These are phyloP conservation scores for Pyrus pyrifolia DNA, from an alignment of 306 rosid genomes.

Conservation along the genomic window DNA sequence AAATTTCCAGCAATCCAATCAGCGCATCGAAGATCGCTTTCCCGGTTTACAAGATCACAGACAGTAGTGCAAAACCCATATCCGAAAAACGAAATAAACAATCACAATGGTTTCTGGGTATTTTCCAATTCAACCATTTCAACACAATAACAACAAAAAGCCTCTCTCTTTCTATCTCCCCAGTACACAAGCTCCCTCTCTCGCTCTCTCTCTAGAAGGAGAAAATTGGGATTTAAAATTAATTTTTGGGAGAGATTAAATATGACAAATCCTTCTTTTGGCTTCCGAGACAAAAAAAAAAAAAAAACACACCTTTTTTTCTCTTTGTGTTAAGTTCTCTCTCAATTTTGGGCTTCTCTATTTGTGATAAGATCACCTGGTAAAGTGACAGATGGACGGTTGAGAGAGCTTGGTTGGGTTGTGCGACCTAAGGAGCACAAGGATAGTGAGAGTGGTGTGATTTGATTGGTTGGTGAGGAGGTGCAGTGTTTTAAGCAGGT, in stretches of 20 bases:
- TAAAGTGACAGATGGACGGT: constrained; percentile 7
- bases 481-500: background rate
- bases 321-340: constrained; percentile 12
- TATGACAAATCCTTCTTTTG: constrained; percentile 47
- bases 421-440: background rate
- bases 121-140: constrained; percentile 65
- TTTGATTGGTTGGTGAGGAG: constrained; percentile 29
- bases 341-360: constrained; percentile 52
- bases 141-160: constrained; percentile 20
- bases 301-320: constrained; percentile 3
- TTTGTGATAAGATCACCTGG: constrained; percentile 27
- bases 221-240: constrained; percentile 34
- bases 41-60: constrained; percentile 59
- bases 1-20: constrained; percentile 41
- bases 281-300: constrained; percentile 37
- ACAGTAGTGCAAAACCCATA: constrained; percentile 32
- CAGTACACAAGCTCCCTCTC: constrained; percentile 20
- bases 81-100: constrained; percentile 16
- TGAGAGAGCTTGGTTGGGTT: constrained; percentile 7
- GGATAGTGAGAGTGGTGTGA: background rate
- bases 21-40: constrained; percentile 61
- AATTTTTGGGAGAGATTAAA: constrained; percentile 23
- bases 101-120: constrained; percentile 33
- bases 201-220: constrained; percentile 65
- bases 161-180: constrained; percentile 27